phyloP scores from a whole-genome alignment of 2,329 filamentous ascomycete species.

The Aurifilum marmelostoma region DNA sequence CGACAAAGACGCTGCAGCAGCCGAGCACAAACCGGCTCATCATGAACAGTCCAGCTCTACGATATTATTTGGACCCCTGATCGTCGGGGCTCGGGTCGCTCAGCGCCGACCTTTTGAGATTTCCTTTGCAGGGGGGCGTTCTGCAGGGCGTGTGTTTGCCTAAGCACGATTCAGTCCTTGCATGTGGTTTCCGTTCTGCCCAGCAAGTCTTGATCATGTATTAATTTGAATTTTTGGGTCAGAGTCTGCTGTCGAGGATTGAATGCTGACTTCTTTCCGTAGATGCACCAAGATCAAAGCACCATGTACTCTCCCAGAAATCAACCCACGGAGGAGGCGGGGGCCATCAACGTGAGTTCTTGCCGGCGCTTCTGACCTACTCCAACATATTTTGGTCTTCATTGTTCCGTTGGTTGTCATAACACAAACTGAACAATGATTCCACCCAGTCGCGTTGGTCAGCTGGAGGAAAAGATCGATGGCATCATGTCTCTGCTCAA shows the following conservation, averaged over 20 bases:
- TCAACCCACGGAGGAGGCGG: conserved; percentile 40
- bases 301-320: conserved; percentile 40
- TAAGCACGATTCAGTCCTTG: not conserved
- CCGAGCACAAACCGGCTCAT: not conserved
- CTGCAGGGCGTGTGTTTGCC: not conserved
- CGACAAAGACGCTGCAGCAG: not conserved
- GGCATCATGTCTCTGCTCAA: conserved; percentile 44
- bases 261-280: not conserved
- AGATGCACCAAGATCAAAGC: conserved; percentile 43
- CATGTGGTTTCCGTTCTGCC: too few species aligned
- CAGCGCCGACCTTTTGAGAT: not conserved
- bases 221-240: too few species aligned
- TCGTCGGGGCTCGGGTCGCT: not conserved
- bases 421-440: conserved; percentile 9
- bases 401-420: not conserved
- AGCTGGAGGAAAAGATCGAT: conserved; percentile 46
- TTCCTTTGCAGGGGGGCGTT: not conserved
- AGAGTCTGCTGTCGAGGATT: too few species aligned
- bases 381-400: not conserved
- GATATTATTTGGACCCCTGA: not conserved
- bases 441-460: conserved; percentile 40
- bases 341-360: conserved; percentile 42
- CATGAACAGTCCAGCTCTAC: not conserved
- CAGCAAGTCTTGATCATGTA: not conserved
- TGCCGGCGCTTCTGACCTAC: too few species aligned